Base-by-base conservation (phyloP, 2,329 filamentous ascomycete genomes). In the Alternaria burnsii region DNA sequence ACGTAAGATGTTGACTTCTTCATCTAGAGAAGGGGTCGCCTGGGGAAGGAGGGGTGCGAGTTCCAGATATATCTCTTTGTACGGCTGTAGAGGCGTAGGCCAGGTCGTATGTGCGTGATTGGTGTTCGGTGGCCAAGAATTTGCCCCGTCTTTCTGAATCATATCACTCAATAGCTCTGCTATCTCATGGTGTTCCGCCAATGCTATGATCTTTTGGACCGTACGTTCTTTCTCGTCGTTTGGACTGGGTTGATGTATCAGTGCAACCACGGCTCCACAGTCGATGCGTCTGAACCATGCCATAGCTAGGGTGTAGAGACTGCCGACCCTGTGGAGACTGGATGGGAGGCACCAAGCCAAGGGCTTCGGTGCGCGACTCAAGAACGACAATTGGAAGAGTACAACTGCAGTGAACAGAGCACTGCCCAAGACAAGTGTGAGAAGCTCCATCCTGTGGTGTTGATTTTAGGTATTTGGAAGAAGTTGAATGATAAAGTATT, bases 11-110 rank as follows among this genome's bases (percentile, higher is more conserved):
- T 32, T 32, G 3, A 32, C 30, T 32, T 32, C 30, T 4, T 32
- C 30, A 12, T 32, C 3, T 32, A 32, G 30, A 32, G 30, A 32
- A 32, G 30, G 30, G 30, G 30, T 32, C 11, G 30, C 30, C 12
- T 32, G 30, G 11, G 30, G 30, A 32, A 32, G 30, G 10, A 32
- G 30, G 5, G 30, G 30, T 32, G 30, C 30, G 11, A 32, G 36
- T 36, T 55, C 57, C 14, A 59, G 44, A 28, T 59, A 59, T 10
- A 59, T 50, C 9, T 55, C 51, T 30, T 36, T 48, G 28, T 48
- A 59, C 6, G 57, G 41, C 16, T 34, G 50, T n/a, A 59, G 51
- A 2, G 26, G 16, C 10, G 12, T 16, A 18, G 57, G 44, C 57
- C 57, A 59, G 4, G 24, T 38, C 28, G 22, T 26, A 42, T 43